These are phyloP conservation scores for Aspergillus fijiensis DNA, from an alignment of 2,329 filamentous ascomycete species.

Conservation along the genomic window DNA sequence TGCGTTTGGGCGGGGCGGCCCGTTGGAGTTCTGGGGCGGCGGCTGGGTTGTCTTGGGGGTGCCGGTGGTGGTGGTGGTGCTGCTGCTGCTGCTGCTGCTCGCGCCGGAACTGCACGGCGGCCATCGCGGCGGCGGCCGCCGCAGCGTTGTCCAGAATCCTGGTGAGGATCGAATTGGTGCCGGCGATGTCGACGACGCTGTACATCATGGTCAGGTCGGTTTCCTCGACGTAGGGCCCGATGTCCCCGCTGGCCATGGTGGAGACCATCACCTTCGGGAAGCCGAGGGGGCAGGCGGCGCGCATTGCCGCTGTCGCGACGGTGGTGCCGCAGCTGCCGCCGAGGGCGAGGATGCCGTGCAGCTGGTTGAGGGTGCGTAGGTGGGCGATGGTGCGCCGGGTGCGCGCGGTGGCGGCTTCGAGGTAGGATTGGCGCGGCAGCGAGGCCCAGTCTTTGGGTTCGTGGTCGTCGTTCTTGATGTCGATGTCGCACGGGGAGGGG, in stretches of 20 bases:
- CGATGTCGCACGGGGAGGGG: conserved; percentile 18
- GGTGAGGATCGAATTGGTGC: conserved; percentile 60
- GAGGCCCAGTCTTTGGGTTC: neutral
- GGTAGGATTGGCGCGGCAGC: conserved; percentile 55
- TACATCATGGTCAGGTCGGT: conserved; percentile 70
- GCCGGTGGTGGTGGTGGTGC: too few species aligned
- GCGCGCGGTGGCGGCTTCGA: conserved; percentile 55
- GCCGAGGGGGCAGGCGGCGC: conserved; percentile 60
- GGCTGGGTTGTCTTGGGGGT: too few species aligned
- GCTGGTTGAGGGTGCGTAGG: conserved; percentile 29
- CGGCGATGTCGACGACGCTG: conserved; percentile 69
- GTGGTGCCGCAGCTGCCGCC: conserved; percentile 65
- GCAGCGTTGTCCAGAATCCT: conserved; percentile 63
- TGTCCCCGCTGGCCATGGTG: conserved; percentile 68
- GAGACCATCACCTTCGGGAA: conserved; percentile 70
- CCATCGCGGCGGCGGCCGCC: conserved; percentile 61
- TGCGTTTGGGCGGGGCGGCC: conserved; percentile 8
- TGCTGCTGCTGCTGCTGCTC: neutral
- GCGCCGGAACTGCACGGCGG: conserved; percentile 41
- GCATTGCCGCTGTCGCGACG: conserved; percentile 61
- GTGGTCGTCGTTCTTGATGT: conserved; percentile 30
- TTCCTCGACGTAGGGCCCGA: conserved; percentile 64
- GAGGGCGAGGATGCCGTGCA: conserved; percentile 60
- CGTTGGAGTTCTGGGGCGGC: too few species aligned
- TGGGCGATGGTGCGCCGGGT: conserved; percentile 45